Evolutionary conservation across 2,329 filamentous ascomycete species (phyloP).

Genomic region (Lasiodiplodia sp.): DNA sequence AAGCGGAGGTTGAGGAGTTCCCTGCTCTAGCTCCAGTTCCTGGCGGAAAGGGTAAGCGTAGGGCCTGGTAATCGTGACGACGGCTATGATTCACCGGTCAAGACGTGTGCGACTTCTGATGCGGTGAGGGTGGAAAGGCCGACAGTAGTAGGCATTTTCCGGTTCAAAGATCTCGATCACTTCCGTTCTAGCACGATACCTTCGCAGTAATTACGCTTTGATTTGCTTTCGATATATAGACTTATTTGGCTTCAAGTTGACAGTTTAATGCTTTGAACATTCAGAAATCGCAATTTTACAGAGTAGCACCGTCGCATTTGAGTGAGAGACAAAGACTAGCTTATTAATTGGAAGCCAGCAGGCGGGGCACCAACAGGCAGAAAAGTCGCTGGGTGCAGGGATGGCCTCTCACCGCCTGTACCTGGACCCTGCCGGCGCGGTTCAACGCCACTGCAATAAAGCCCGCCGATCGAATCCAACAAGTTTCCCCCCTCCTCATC

Average conservation of each 20-base stretch:
- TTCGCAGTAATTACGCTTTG: neutral
- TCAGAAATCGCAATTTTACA: neutral
- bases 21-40: slow-evolving; percentile 16
- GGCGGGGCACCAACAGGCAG: slow-evolving; percentile 4
- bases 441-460: slow-evolving; percentile 23
- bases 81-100: neutral
- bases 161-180: neutral
- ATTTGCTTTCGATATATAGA: neutral
- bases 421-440: slow-evolving; percentile 22
- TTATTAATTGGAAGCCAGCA: neutral
- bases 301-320: neutral
- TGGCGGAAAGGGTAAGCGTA: slow-evolving; percentile 27
- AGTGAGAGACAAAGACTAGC: neutral
- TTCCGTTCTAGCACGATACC: slow-evolving; percentile 9
- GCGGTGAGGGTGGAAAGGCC: neutral
- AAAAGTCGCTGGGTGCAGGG: neutral
- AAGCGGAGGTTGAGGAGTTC: slow-evolving; percentile 24
- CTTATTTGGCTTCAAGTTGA: neutral
- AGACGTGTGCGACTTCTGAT: neutral
- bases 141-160: neutral
- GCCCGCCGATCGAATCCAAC: slow-evolving; percentile 25
- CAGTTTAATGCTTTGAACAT: neutral
- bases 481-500: slow-evolving; percentile 14
- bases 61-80: slow-evolving; percentile 14
- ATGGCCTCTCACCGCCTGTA: slow-evolving; percentile 19